A percentile compares a stretch with the other conserved stretches of the same genome.
These are phyloP conservation scores for Meyerozyma smithsonii DNA, from an alignment of 1,139 yeast species.

Conservation along the genomic window DNA sequence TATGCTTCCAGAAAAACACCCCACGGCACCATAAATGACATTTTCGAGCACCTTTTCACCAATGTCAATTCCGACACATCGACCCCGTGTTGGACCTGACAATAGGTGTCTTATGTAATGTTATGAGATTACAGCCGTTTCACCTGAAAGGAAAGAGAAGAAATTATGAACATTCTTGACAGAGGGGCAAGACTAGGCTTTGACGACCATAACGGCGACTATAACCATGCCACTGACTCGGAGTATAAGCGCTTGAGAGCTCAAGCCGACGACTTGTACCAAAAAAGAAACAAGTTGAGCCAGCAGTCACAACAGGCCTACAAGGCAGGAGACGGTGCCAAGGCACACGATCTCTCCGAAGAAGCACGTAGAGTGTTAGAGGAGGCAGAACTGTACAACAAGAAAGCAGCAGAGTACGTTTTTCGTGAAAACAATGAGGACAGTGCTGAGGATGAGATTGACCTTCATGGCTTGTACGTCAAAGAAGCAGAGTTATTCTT, in stretches of 20 bases:
- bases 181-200: conserved; percentile 37
- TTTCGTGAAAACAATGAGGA: conserved; percentile 86
- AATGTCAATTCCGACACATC: too few relatives aligned
- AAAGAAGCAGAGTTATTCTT: conserved; percentile 81
- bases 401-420: conserved; percentile 86
- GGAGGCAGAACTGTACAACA: conserved; percentile 66
- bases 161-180: conserved; percentile 18
- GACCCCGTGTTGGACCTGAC: too few relatives aligned
- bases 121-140: neutral
- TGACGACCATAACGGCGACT: conserved; percentile 43
- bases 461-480: conserved; percentile 86
- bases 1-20: too few relatives aligned
- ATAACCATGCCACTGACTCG: conserved; percentile 68
- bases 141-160: conserved; percentile 10
- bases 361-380: conserved; percentile 55
- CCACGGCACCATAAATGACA: too few relatives aligned
- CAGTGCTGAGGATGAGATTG: conserved; percentile 79
- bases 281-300: conserved; percentile 51
- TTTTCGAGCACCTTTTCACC: too few relatives aligned
- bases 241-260: conserved; percentile 62
- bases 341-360: conserved; percentile 70
- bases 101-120: neutral
- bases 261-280: conserved; percentile 64
- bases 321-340: conserved; percentile 63
- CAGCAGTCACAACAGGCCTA: conserved; percentile 74